Conservation (phyloP, 768 basidiomycete genomes). For the Lentinula guzmanii region DNA sequence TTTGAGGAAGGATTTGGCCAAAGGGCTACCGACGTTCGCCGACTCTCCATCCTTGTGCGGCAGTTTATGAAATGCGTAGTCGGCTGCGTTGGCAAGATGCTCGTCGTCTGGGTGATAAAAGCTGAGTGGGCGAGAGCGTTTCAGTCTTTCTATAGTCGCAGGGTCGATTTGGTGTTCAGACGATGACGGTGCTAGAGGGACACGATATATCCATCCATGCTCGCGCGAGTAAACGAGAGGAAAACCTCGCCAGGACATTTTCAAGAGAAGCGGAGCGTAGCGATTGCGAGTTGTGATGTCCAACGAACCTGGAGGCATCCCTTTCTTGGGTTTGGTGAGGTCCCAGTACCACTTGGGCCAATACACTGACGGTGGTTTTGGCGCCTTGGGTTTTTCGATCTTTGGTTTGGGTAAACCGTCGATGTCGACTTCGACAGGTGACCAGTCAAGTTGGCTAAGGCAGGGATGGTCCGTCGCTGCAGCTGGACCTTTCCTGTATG, state of each 20-base stretch:
- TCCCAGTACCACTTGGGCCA: conserved; percentile 99
- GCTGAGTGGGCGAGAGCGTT: conserved; percentile 36
- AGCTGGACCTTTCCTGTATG: conserved; percentile 17
- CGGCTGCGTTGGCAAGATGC: conserved; percentile 44
- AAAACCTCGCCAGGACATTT: conserved; percentile 81
- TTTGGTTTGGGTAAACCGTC: conserved; percentile 19
- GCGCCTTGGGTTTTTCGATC: conserved; percentile 23
- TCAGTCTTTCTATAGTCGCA: conserved; percentile 15
- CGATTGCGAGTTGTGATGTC: conserved; percentile 84
- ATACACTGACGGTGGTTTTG: conserved; percentile 41
- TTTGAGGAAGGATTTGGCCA: conserved; percentile 85
- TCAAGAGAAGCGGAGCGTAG: conserved; percentile 78
- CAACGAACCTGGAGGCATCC: conserved; percentile 59
- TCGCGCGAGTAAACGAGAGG: conserved; percentile 82
- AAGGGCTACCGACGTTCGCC: conserved; percentile 92
- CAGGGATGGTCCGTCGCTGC: conserved; percentile 40
- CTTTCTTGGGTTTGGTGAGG: conserved; percentile 67
- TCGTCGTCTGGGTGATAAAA: conserved; percentile 66
- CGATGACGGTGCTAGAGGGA: conserved; percentile 31
- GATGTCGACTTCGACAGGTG: conserved; percentile 15
- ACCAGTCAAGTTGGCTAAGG: conserved; percentile 70
- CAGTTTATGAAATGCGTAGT: conserved; percentile 78
- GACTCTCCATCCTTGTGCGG: conserved; percentile 95
- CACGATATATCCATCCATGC: conserved; percentile 90
- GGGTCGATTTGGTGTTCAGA: not conserved